Evolutionary conservation across 805 yeast species (phyloP).

Genomic region (Nematodospora valgi): DNA sequence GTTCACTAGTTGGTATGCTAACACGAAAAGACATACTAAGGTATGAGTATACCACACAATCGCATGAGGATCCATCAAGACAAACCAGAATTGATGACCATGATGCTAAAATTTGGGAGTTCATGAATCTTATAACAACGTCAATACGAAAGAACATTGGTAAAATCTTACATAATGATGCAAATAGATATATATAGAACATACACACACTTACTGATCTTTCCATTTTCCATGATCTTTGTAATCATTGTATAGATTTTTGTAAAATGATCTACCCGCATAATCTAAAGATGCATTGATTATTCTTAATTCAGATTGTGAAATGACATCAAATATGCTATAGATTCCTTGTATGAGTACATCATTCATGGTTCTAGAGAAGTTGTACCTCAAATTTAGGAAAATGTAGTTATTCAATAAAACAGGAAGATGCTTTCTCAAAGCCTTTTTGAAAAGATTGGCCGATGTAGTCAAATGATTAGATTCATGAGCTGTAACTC

Average conservation of each 20-base stretch:
- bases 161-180: slow-evolving; percentile 28
- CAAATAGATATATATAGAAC: slow-evolving; percentile 19
- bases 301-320: slow-evolving; percentile 60
- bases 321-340: slow-evolving; percentile 63
- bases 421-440: slow-evolving; percentile 63
- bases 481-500: slow-evolving; percentile 14
- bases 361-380: slow-evolving; percentile 45
- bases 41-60: slow-evolving; percentile 46
- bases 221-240: slow-evolving; percentile 80
- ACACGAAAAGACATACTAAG: slow-evolving; percentile 81
- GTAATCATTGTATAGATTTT: slow-evolving; percentile 67
- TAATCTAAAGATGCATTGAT: slow-evolving; percentile 64
- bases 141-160: slow-evolving; percentile 24
- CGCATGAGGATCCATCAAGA: slow-evolving; percentile 7
- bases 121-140: slow-evolving; percentile 19
- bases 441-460: slow-evolving; percentile 50
- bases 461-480: slow-evolving; percentile 48
- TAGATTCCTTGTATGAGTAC: slow-evolving; percentile 55
- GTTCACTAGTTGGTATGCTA: slow-evolving; percentile 66
- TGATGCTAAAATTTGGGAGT: slow-evolving; percentile 36
- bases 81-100: slow-evolving; percentile 16
- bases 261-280: slow-evolving; percentile 67
- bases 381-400: slow-evolving; percentile 47
- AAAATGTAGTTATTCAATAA: slow-evolving; percentile 58
- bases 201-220: slow-evolving; percentile 37